A percentile compares a stretch with the other conserved stretches of the same genome.
phyloP scores from a whole-genome alignment of 2,329 filamentous ascomycete species.

The Scedosporium apiospermum region DNA sequence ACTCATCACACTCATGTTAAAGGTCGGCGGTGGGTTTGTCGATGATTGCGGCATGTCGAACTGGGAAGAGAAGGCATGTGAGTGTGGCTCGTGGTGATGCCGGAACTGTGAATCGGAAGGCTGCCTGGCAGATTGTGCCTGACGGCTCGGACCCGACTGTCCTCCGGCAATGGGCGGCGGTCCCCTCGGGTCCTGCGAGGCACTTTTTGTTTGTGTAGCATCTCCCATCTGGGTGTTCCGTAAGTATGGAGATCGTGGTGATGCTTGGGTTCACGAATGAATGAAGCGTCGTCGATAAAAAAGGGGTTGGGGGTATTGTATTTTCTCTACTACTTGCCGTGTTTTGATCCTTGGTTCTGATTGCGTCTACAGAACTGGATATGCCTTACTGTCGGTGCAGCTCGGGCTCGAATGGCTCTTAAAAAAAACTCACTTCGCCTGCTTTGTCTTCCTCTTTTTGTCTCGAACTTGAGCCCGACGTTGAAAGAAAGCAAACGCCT shows the following conservation, averaged over 20 bases:
- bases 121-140: constrained; percentile 11
- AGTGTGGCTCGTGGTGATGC: constrained; percentile 19
- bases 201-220: constrained; percentile 11
- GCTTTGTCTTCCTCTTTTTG: too few species aligned
- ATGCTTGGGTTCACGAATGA: neutral
- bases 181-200: constrained; percentile 11
- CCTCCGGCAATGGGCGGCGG: neutral
- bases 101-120: constrained; percentile 12
- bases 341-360: neutral
- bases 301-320: neutral
- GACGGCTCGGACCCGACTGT: neutral
- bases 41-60: constrained; percentile 27
- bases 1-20: constrained; percentile 36
- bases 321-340: neutral
- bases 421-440: too few species aligned
- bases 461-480: too few species aligned
- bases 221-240: neutral
- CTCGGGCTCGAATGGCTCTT: too few species aligned
- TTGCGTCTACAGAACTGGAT: neutral
- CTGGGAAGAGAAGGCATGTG: constrained; percentile 31
- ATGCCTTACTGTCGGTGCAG: too few species aligned
- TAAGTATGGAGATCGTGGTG: neutral
- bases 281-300: neutral
- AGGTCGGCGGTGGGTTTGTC: constrained; percentile 17
- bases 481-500: too few species aligned